Evolutionary conservation across 1,284 basidiomycete genomes (phyloP).

Genomic region (Microstroma glucosiphilum): DNA sequence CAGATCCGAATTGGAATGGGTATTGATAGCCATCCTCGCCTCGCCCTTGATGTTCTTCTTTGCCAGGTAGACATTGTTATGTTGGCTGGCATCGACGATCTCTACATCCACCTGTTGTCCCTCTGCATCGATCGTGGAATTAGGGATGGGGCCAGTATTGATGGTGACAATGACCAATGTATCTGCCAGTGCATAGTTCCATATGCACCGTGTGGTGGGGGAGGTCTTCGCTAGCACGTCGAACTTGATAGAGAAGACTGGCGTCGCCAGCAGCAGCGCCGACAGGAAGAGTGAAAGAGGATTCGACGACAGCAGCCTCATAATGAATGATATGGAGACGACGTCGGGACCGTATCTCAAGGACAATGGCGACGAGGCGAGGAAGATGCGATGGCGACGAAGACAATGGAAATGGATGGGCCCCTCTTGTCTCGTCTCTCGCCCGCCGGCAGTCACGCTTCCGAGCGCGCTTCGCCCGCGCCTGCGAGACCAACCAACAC

Average conservation of each 20-base stretch:
- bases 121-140: conserved; percentile 8
- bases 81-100: conserved; percentile 80
- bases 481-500: too few species aligned
- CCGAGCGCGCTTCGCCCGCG: too few species aligned
- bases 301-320: conserved; percentile 2
- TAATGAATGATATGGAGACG: too few species aligned
- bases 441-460: too few species aligned
- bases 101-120: conserved; percentile 68
- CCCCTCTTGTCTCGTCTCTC: too few species aligned
- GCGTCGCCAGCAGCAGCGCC: conserved; percentile 8
- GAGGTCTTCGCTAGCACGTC: conserved; percentile 28
- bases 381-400: too few species aligned
- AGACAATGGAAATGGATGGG: too few species aligned
- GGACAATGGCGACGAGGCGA: too few species aligned
- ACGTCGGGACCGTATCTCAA: too few species aligned
- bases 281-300: background rate
- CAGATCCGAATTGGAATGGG: conserved; percentile 85
- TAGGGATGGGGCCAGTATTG: conserved; percentile 62
- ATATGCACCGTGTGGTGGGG: conserved; percentile 42
- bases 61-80: conserved; percentile 82
- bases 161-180: conserved; percentile 68
- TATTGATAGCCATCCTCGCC: conserved; percentile 86
- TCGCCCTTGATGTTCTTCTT: conserved; percentile 84
- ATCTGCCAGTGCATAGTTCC: conserved; percentile 49
- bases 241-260: conserved; percentile 41